These are phyloP conservation scores for Leishmania mexicana DNA, from an alignment of 208 protist species.

Conservation along the genomic window DNA sequence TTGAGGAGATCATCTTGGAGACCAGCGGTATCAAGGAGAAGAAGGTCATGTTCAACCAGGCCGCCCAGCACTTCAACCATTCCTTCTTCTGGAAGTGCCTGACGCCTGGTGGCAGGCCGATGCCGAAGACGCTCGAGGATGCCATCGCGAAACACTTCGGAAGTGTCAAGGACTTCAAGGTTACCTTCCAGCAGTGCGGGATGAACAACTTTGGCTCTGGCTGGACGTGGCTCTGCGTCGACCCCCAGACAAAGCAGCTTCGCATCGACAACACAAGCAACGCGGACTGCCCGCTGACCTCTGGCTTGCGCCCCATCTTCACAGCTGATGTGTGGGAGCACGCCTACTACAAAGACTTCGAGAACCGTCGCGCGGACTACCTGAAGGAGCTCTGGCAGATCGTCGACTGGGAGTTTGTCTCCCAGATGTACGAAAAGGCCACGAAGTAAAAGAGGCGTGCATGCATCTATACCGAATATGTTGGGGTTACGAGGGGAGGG, in stretches of 20 bases:
- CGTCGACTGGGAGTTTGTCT: conserved; percentile 92
- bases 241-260: conserved; percentile 74
- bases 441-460: conserved; percentile 27
- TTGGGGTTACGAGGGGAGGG: background rate
- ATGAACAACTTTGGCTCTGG: conserved; percentile 94
- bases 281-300: conserved; percentile 83
- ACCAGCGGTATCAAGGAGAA: conserved; percentile 49
- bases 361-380: conserved; percentile 91
- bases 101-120: conserved; percentile 64
- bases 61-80: conserved; percentile 95
- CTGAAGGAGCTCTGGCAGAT: conserved; percentile 88
- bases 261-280: conserved; percentile 92
- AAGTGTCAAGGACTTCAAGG: conserved; percentile 90
- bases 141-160: conserved; percentile 81
- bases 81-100: conserved; percentile 91
- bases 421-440: conserved; percentile 49
- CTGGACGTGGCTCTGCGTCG: conserved; percentile 94
- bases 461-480: background rate
- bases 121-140: conserved; percentile 64
- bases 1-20: conserved; percentile 77
- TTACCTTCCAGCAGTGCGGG: conserved; percentile 73
- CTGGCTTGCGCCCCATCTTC: conserved; percentile 78
- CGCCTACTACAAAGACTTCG: conserved; percentile 95
- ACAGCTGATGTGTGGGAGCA: conserved; percentile 95
- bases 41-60: conserved; percentile 90